Conservation (phyloP, 345 rosid genomes). For the Ceriops decandra region DNA sequence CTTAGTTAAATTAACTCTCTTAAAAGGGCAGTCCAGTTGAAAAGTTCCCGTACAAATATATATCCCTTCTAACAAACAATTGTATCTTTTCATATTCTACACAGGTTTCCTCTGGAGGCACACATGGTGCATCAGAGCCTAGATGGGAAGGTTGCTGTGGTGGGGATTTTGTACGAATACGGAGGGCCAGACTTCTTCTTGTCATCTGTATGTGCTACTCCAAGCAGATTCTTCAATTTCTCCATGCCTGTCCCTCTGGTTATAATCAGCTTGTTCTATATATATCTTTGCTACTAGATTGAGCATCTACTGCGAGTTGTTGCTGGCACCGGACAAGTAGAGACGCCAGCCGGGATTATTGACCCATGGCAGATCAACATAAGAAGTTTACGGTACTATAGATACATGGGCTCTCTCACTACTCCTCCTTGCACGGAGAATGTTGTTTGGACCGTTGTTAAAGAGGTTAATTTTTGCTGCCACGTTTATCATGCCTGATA, state of each 20-base stretch:
- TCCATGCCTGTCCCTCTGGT: background rate
- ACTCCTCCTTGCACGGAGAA: constrained; percentile 77
- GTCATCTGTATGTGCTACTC: constrained; percentile 29
- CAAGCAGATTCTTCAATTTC: background rate
- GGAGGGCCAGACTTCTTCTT: constrained; percentile 64
- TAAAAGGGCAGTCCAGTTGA: no score
- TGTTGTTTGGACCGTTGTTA: constrained; percentile 61
- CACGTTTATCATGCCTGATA: background rate
- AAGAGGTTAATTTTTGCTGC: constrained; percentile 35
- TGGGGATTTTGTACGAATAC: constrained; percentile 55
- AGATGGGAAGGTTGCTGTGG: constrained; percentile 51
- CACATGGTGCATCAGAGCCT: constrained; percentile 68
- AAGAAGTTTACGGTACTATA: constrained; percentile 58
- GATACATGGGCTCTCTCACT: constrained; percentile 79
- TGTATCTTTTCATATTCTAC: background rate
- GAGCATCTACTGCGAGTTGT: constrained; percentile 29
- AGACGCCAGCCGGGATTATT: constrained; percentile 38
- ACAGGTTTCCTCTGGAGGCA: constrained; percentile 54
- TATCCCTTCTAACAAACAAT: background rate
- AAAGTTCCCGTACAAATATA: no score
- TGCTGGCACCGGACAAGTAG: constrained; percentile 23
- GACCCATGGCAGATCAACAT: constrained; percentile 49
- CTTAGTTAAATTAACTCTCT: no score
- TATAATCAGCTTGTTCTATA: background rate
- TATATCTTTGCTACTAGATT: constrained; percentile 28